These are phyloP conservation scores for Cladosporium sp. DNA, from an alignment of 2,329 filamentous ascomycete genomes.

Conservation along the genomic window DNA sequence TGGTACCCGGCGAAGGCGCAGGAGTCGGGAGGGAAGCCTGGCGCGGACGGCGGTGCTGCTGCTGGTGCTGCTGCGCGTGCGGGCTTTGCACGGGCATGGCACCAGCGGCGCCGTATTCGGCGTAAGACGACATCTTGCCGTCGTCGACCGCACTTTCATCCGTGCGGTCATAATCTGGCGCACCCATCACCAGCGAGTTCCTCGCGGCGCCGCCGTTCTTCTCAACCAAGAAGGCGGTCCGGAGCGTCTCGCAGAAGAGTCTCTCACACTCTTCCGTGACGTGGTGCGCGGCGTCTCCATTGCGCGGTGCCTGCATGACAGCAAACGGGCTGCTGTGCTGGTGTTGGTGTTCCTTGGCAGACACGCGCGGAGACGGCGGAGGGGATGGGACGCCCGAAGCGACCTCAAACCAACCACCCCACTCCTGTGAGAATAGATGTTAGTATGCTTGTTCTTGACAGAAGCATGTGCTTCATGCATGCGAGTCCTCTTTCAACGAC, in stretches of 20 bases:
- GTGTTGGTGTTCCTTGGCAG: slow-evolving; percentile 11
- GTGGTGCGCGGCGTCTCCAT: slow-evolving; percentile 90
- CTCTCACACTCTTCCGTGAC: slow-evolving; percentile 99
- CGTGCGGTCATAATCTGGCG: slow-evolving; percentile 40
- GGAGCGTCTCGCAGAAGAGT: slow-evolving; percentile 98
- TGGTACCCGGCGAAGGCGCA: slow-evolving; percentile 31
- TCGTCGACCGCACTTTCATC: slow-evolving; percentile 6
- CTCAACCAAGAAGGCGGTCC: slow-evolving; percentile 93
- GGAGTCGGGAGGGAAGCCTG: slow-evolving; percentile 30
- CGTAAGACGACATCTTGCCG: background rate
- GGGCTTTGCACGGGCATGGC: background rate
- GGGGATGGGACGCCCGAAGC: slow-evolving; percentile 80
- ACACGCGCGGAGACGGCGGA: slow-evolving; percentile 70
- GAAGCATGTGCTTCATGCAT: too few species aligned
- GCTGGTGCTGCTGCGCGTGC: too few species aligned
- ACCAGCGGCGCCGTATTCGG: background rate
- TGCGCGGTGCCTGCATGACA: slow-evolving; percentile 26
- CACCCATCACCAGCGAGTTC: slow-evolving; percentile 86
- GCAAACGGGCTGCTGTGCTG: background rate
- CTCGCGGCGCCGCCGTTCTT: slow-evolving; percentile 61
- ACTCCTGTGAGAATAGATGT: slow-evolving; percentile 51
- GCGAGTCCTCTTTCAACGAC: background rate
- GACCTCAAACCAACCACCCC: slow-evolving; percentile 95
- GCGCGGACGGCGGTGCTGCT: slow-evolving; percentile 4
- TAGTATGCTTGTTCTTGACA: too few species aligned